Conservation (phyloP, 2,329 filamentous ascomycete genomes). For the Fusarium agapanthi region DNA sequence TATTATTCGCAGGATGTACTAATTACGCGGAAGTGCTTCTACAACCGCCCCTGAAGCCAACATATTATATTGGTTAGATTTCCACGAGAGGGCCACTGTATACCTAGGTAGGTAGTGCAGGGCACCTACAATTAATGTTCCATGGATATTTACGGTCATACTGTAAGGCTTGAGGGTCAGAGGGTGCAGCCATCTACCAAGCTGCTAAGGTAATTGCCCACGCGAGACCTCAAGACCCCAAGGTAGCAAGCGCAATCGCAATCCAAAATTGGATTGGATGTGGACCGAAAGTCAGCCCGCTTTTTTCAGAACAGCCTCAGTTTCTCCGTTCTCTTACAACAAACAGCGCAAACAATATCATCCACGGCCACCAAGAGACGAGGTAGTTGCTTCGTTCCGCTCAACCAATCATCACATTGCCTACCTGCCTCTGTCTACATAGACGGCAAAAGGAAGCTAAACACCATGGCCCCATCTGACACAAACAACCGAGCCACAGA, state of each 20-base stretch:
- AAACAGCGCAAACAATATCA: constrained; percentile 6
- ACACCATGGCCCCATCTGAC: constrained; percentile 24
- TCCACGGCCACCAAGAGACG: background rate
- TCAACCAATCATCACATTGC: background rate
- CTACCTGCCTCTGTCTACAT: background rate
- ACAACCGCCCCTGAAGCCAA: background rate
- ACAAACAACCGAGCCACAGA: constrained; percentile 23
- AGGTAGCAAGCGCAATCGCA: background rate
- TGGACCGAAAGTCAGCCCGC: background rate
- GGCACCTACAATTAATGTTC: background rate
- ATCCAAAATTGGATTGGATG: background rate
- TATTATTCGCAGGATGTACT: background rate
- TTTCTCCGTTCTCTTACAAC: constrained; percentile 14
- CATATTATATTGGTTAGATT: background rate
- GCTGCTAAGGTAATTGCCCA: background rate
- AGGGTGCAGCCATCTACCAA: background rate
- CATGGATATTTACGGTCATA: background rate
- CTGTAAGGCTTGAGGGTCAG: background rate
- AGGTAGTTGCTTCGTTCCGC: background rate
- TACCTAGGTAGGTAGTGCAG: background rate
- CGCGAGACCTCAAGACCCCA: background rate
- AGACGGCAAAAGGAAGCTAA: background rate
- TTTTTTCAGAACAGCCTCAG: background rate
- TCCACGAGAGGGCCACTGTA: background rate
- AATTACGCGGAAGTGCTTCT: background rate